phyloP scores from a whole-genome alignment of 805 yeast genomes.

The Candida vaughaniae region DNA sequence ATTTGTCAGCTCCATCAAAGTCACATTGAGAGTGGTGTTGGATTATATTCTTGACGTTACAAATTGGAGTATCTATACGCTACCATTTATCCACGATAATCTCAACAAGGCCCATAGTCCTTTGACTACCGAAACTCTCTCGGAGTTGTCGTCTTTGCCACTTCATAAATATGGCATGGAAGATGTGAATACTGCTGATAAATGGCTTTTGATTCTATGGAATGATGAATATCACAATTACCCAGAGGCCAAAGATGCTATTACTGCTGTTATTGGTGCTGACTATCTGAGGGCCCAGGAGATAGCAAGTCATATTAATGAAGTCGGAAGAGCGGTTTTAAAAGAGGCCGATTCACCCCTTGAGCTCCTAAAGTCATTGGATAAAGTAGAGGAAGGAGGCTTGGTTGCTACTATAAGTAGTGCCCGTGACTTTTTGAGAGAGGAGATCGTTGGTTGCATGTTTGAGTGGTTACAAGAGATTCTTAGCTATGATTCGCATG shows the following conservation, averaged over 20 bases:
- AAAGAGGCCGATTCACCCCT: constrained; percentile 24
- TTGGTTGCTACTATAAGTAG: constrained; percentile 56
- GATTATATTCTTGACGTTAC: constrained; percentile 47
- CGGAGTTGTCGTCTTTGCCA: constrained; percentile 34
- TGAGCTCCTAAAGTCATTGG: constrained; percentile 31
- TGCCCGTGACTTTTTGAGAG: constrained; percentile 50
- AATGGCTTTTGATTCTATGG: constrained; percentile 61
- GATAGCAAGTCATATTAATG: constrained; percentile 47
- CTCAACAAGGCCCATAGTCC: constrained; percentile 22
- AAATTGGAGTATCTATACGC: constrained; percentile 34
- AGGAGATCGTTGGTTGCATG: constrained; percentile 43
- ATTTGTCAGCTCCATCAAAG: constrained; percentile 18
- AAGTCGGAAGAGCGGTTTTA: constrained; percentile 51
- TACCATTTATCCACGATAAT: constrained; percentile 38
- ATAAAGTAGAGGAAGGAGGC: constrained; percentile 45
- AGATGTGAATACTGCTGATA: constrained; percentile 31
- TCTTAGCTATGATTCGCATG: constrained; percentile 16
- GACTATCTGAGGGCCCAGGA: constrained; percentile 26
- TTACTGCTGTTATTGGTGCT: constrained; percentile 32
- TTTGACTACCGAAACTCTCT: constrained; percentile 24
- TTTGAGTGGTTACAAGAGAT: constrained; percentile 53
- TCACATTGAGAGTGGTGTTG: constrained; percentile 33
- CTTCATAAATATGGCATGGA: constrained; percentile 24
- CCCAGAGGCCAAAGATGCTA: constrained; percentile 51
- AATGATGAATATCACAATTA: constrained; percentile 74